Evolutionary conservation across 2,329 filamentous ascomycete species (phyloP).

Genomic region (Fusarium sp.): DNA sequence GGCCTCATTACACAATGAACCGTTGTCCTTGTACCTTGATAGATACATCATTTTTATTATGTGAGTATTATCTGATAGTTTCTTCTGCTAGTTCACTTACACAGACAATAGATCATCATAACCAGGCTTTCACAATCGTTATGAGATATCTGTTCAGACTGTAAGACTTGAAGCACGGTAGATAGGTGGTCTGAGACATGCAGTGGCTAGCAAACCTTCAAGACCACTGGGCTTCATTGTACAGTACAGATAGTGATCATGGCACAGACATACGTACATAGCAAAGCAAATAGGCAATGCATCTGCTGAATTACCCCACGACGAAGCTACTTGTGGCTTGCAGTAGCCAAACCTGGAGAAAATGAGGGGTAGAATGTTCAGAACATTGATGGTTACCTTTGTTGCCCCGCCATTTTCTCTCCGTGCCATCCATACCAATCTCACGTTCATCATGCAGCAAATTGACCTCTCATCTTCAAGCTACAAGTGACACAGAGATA

Average conservation of each 20-base stretch:
- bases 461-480: not conserved
- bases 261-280: too few species aligned
- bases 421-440: not conserved
- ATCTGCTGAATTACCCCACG: slow-evolving; percentile 24
- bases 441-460: not conserved
- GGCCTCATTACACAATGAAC: not conserved
- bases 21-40: slow-evolving; percentile 6
- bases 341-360: slow-evolving; percentile 44
- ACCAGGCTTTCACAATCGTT: not conserved
- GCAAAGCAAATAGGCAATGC: not conserved
- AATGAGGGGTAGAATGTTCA: slow-evolving; percentile 39
- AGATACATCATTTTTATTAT: not conserved
- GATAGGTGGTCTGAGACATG: not conserved
- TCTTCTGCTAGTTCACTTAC: not conserved
- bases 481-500: not conserved
- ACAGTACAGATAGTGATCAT: too few species aligned
- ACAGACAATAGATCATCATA: too few species aligned
- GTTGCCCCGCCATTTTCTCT: slow-evolving; percentile 16
- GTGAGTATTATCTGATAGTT: not conserved
- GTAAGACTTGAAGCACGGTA: not conserved
- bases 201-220: not conserved
- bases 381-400: slow-evolving; percentile 21
- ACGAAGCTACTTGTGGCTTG: slow-evolving; percentile 39
- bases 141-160: not conserved
- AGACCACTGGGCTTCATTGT: not conserved